These are phyloP conservation scores for Albugo laibachii DNA, from an alignment of 352 stramenopile species.

Conservation along the genomic window DNA sequence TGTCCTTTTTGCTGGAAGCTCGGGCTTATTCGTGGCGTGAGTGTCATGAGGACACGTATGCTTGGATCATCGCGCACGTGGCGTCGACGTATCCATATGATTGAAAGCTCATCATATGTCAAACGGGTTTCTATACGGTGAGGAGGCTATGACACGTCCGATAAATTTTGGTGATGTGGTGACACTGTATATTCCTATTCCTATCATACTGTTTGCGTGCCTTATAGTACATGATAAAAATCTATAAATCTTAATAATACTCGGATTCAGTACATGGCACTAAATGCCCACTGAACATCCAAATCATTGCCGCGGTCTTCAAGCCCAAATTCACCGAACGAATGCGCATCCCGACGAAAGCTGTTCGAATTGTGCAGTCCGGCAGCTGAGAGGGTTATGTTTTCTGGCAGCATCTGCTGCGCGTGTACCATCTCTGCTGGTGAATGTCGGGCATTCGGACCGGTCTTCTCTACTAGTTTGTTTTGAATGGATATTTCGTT, in stretches of 20 bases:
- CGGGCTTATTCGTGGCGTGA: too few species aligned
- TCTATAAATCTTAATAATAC: neutral
- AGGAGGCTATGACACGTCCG: too few species aligned
- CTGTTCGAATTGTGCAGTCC: neutral
- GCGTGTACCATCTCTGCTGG: neutral
- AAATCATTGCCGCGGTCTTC: conserved; percentile 11
- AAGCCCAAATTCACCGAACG: conserved; percentile 57
- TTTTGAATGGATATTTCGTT: conserved; percentile 12
- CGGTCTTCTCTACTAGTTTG: conserved; percentile 1
- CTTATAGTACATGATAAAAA: conserved; percentile 1
- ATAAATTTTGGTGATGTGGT: too few species aligned
- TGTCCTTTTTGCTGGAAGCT: too few species aligned
- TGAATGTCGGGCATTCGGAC: conserved; percentile 8
- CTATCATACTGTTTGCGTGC: neutral
- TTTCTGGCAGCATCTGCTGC: conserved; percentile 3
- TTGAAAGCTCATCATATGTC: too few species aligned
- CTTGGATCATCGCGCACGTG: too few species aligned
- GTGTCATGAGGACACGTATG: too few species aligned
- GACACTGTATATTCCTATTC: too few species aligned
- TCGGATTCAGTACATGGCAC: conserved; percentile 5
- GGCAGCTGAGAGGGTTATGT: neutral
- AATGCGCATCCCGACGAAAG: conserved; percentile 11
- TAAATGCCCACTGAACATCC: conserved; percentile 7
- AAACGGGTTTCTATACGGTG: too few species aligned
- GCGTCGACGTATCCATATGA: too few species aligned